Percentiles rank a stretch among this genome's conserved stretches.
Evolutionary conservation across 768 basidiomycete species (phyloP).

Genomic region (Cyclocybe cylindracea): DNA sequence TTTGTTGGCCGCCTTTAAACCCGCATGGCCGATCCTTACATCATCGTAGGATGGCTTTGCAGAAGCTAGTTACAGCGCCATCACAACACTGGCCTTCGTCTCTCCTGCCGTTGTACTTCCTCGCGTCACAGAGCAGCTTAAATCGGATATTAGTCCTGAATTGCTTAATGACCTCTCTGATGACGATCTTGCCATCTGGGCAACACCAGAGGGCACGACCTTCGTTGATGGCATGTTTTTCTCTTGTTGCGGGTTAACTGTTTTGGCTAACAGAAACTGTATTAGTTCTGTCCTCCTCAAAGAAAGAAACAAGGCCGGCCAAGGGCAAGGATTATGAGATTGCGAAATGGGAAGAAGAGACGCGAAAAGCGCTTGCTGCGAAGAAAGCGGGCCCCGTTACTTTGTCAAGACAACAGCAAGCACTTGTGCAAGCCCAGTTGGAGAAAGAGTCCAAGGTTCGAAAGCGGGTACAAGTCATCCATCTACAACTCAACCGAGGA

Average conservation of each 20-base stretch:
- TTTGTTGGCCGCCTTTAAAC: constrained; percentile 15
- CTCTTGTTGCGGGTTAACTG: not conserved
- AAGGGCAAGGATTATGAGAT: constrained; percentile 91
- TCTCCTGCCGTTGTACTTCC: constrained; percentile 70
- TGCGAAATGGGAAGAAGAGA: constrained; percentile 93
- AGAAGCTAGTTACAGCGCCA: constrained; percentile 73
- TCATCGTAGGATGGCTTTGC: constrained; percentile 44
- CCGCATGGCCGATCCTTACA: not conserved
- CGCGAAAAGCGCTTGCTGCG: constrained; percentile 79
- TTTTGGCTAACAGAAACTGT: not conserved
- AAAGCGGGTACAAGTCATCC: constrained; percentile 52
- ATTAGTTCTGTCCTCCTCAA: constrained; percentile 65
- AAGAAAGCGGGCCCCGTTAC: constrained; percentile 66
- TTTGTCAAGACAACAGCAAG: constrained; percentile 84
- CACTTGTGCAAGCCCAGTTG: constrained; percentile 81
- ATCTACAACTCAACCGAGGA: constrained; percentile 62
- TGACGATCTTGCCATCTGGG: constrained; percentile 82
- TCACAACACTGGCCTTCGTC: constrained; percentile 80
- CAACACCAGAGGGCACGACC: constrained; percentile 77
- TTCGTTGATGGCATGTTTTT: constrained; percentile 71
- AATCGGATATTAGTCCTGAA: constrained; percentile 60
- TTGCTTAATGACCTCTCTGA: constrained; percentile 66
- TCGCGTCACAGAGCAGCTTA: constrained; percentile 66
- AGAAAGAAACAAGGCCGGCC: constrained; percentile 46
- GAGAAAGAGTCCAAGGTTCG: constrained; percentile 77